Base-by-base conservation (phyloP, 352 stramenopile genomes). In the Stramenopiles sp. region DNA sequence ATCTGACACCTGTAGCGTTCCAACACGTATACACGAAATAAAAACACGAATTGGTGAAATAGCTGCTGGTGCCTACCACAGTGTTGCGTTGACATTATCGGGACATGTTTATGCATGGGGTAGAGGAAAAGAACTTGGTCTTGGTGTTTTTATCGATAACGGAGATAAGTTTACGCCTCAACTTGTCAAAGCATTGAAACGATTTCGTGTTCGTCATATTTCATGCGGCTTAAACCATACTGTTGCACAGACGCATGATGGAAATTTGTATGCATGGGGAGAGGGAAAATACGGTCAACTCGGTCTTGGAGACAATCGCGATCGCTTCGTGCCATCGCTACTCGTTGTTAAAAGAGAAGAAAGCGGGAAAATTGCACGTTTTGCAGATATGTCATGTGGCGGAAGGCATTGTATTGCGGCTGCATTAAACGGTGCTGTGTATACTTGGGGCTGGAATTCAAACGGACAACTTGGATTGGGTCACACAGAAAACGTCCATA, bases 401-500 rank as follows among this genome's bases (percentile, higher is more conserved):
- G 30, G 22, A n/a, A 30, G n/a, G 4, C 81, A 83, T 29, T 83
- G 81, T 67, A 67, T 78, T 33, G 71, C 71, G 4, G 71, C 14
- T 4, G 1, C 71, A 78, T 14, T 4, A 31, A 78, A 14, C 8
- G 71, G 71, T 8, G 29, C 29, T 14, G 71, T 78, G 8, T 78
- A 78, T 78, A 78, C 71, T 4, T 78, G 71, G 71, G 71, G 71
- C 14, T 78, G 71, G 71, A 78, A 78, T 33, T 4, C 29, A 8
- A 4, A 78, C 14, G 71, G 71, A 33, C 71, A 78, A 78, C 14
- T 78, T 14, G 71, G 71, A 14, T 33, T 33, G 29, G 71, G 71
- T 8, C 71, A 78, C 7, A 81, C 76, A 44, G 82, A 81, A 1
- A 84, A 84, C 76, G 30, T 84, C 22, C n/a, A 55, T 29, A 1